Conservation (phyloP, 306 rosid species). For the Mucuna pruriens region DNA sequence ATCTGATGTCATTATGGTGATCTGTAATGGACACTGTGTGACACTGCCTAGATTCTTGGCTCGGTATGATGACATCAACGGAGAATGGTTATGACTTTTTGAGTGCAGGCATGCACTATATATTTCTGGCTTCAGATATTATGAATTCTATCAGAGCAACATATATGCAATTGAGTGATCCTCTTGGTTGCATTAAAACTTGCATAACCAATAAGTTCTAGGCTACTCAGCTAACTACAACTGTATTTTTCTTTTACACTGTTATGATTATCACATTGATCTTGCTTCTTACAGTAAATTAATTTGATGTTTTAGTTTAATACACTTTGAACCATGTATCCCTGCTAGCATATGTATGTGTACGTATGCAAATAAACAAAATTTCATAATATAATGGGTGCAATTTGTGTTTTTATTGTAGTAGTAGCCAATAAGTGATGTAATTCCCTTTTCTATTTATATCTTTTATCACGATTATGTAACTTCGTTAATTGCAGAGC, state of each 20-base stretch:
- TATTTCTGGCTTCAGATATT: constrained; percentile 23
- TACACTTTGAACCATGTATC: constrained; percentile 11
- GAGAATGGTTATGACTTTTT: constrained; percentile 21
- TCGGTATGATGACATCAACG: neutral
- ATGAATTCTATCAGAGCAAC: constrained; percentile 15
- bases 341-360: neutral
- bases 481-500: constrained; percentile 61
- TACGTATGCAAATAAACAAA: neutral
- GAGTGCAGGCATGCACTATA: neutral
- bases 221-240: neutral
- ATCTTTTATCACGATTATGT: constrained; percentile 29
- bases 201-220: constrained; percentile 8
- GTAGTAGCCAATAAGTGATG: neutral
- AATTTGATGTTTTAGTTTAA: constrained; percentile 1
- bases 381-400: neutral
- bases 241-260: neutral
- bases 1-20: constrained; percentile 15
- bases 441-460: constrained; percentile 4
- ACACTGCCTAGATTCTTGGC: constrained; percentile 2
- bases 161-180: neutral
- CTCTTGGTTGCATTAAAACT: too few relatives aligned
- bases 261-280: neutral
- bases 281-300: neutral
- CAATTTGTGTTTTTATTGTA: constrained; percentile 28
- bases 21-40: neutral